Conservation (phyloP, 75 land plant genomes). For the Ceratopteris richardii region DNA sequence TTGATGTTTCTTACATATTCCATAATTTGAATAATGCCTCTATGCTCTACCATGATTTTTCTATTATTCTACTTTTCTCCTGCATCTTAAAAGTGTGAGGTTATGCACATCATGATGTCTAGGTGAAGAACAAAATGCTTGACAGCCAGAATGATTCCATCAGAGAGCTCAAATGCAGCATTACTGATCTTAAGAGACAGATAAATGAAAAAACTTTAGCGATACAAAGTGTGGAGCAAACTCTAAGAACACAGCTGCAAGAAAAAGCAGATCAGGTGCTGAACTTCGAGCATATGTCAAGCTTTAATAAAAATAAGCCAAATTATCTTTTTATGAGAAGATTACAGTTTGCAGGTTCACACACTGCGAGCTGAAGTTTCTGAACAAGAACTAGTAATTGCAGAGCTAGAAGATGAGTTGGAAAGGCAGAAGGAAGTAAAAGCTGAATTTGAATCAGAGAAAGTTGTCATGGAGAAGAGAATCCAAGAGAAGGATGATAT, state of each 20-base stretch:
- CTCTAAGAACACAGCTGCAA: constrained; percentile 10
- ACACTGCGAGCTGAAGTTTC: constrained; percentile 13
- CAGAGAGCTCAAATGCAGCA: constrained; percentile 16
- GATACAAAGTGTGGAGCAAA: constrained; percentile 4
- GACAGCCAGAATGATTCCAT: constrained; percentile 29
- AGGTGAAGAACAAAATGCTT: constrained; percentile 26
- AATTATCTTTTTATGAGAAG: background rate
- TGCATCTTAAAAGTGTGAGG: too few species aligned
- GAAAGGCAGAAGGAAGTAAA: constrained; percentile 5
- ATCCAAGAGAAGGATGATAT: constrained; percentile 22
- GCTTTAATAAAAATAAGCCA: background rate
- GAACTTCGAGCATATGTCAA: background rate
- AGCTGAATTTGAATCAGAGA: constrained; percentile 10
- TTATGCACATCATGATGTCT: too few species aligned
- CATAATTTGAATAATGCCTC: too few species aligned
- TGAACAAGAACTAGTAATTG: constrained; percentile 9
- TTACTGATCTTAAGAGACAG: constrained; percentile 9
- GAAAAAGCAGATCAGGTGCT: constrained; percentile 26
- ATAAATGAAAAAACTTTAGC: background rate
- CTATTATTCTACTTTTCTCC: too few species aligned
- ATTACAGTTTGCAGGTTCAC: constrained; percentile 10
- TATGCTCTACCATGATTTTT: too few species aligned
- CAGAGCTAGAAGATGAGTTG: constrained; percentile 18
- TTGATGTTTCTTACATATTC: too few species aligned
- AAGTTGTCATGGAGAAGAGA: constrained; percentile 17